Base-by-base conservation (phyloP, 768 basidiomycete species). In the Kwoniella newhampshirensis region DNA sequence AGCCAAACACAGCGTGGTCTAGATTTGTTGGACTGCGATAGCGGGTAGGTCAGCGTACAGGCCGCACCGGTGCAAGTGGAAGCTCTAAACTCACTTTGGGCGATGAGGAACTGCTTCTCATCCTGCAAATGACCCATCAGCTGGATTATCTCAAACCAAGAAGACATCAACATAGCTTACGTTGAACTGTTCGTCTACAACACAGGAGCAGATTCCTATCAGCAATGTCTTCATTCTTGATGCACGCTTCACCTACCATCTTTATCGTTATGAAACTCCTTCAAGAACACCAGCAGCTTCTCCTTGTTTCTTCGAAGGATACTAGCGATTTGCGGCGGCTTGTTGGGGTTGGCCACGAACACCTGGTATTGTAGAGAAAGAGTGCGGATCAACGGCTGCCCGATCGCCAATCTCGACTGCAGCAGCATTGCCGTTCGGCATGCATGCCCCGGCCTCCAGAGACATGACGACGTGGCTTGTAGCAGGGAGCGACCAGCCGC, bases 261-360 rank as follows among this genome's bases (percentile, higher is more conserved):
- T 77, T 96, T 94, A 77, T 99, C 96, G 71, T 96, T 97, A 75
- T 98, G 94, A 81, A 99, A 99, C 50, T 82, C 83, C 76, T 87
- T 89, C 60, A 99, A 79, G 80, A 98, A 99, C 17, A 79, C 79
- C 48, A 98, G 79, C 12, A 99, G 80, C 73, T 94, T 96, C 18
- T 94, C 92, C 82, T 89, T 92, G 78, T 99, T 99, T 66, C 96
- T 78, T 58, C 88, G 81, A 12, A 99, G 81, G 59, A 99, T 99
- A 36, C 77, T 79, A 69, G 93, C 92, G 59, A 99, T 96, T 73
- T 93, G 88, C 37, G 89, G 86, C 4, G 96, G 94, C 75, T 99
- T 99, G 85, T 96, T 96, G 26, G 96, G 96, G 75, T 99, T 99
- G 35, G 96, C 96, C 37, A 99, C 96, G 69, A 99, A 99, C 13